Percentiles rank a stretch among this genome's conserved stretches.
These are phyloP conservation scores for Microcyclosporella mali DNA, from an alignment of 2,329 filamentous ascomycete species.

Conservation along the genomic window DNA sequence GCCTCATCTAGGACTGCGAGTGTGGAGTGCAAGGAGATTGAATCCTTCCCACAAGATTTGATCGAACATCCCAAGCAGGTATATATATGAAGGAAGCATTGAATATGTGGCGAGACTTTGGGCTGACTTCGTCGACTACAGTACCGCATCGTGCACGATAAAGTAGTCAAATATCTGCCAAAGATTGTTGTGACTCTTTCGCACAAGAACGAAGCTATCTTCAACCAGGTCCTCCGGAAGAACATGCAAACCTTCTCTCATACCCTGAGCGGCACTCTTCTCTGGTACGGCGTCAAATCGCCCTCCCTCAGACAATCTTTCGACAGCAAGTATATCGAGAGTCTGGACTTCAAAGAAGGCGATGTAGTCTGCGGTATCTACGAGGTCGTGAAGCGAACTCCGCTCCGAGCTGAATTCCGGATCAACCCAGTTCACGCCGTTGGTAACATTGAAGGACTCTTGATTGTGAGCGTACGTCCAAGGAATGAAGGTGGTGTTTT, in stretches of 20 bases:
- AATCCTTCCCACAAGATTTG: constrained; percentile 12
- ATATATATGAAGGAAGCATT: not conserved
- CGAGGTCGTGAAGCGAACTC: constrained; percentile 15
- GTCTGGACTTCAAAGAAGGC: constrained; percentile 15
- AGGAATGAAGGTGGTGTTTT: constrained; percentile 15
- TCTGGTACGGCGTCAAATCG: constrained; percentile 9
- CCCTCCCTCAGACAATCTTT: constrained; percentile 13
- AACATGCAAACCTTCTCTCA: constrained; percentile 15
- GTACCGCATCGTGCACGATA: constrained; percentile 18
- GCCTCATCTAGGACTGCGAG: constrained; percentile 13
- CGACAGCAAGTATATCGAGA: constrained; percentile 15
- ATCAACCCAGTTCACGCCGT: constrained; percentile 2
- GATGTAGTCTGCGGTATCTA: constrained; percentile 20
- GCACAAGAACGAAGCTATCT: constrained; percentile 11
- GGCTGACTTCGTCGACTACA: not conserved
- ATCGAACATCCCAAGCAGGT: constrained; percentile 11
- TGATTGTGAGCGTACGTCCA: constrained; percentile 15
- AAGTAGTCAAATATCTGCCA: constrained; percentile 15
- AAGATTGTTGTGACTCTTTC: constrained; percentile 10
- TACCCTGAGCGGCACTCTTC: constrained; percentile 13
- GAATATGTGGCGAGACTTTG: not conserved
- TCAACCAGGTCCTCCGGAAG: constrained; percentile 17
- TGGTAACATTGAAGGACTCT: constrained; percentile 9
- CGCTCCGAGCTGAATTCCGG: constrained; percentile 13
- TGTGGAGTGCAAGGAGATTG: constrained; percentile 17